Conservation (phyloP, 177 flowering plant genomes). For the Vitis hybrid region DNA sequence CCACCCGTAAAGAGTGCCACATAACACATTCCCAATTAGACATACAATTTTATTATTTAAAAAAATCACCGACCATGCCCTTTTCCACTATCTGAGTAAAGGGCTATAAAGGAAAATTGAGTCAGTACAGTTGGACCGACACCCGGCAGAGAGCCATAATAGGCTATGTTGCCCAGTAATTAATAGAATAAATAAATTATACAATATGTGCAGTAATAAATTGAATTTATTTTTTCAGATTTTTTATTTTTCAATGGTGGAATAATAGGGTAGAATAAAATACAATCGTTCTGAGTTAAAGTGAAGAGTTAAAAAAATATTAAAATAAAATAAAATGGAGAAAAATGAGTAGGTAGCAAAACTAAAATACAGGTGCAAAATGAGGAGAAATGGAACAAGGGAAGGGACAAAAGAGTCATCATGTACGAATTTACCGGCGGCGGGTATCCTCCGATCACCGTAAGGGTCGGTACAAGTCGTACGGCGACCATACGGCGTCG, state of each 20-base stretch:
- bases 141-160: background rate
- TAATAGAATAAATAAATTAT: background rate
- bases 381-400: constrained; percentile 1
- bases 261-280: constrained; percentile 49
- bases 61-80: too few species aligned
- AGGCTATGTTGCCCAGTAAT: background rate
- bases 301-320: constrained; percentile 9
- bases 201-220: constrained; percentile 5
- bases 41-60: too few species aligned
- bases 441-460: constrained; percentile 5
- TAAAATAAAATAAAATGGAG: constrained; percentile 12
- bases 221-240: constrained; percentile 16
- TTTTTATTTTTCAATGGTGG: constrained; percentile 32
- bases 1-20: too few species aligned
- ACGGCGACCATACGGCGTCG: constrained; percentile 58
- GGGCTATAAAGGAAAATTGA: too few species aligned
- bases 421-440: constrained; percentile 32
- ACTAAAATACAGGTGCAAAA: constrained; percentile 3
- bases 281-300: constrained; percentile 15
- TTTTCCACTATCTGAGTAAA: too few species aligned
- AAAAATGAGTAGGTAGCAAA: constrained; percentile 12
- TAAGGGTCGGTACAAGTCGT: constrained; percentile 46
- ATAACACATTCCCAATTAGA: too few species aligned
- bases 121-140: too few species aligned
- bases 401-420: constrained; percentile 11